Evolutionary conservation across 2,329 filamentous ascomycete genomes (phyloP).

Genomic region (Aspergillus brunneoviolaceus): DNA sequence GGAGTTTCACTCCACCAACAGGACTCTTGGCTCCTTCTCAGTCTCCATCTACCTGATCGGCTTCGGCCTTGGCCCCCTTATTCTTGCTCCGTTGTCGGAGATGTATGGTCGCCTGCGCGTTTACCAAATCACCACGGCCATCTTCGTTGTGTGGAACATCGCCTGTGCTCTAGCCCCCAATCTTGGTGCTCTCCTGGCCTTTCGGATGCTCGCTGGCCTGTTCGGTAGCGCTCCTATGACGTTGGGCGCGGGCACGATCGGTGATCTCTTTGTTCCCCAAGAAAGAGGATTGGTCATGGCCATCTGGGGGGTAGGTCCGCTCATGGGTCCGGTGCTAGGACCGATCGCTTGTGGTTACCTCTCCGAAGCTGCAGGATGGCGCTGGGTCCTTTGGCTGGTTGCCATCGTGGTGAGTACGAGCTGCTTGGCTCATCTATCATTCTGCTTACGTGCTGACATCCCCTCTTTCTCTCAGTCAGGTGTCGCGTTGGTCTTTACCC

Average conservation of each 20-base stretch:
- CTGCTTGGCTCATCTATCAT: conserved; percentile 21
- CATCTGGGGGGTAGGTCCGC: conserved; percentile 49
- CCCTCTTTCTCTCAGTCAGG: conserved; percentile 16
- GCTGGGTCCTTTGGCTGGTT: conserved; percentile 28
- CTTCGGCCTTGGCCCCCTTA: conserved; percentile 39
- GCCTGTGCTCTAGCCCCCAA: conserved; percentile 54
- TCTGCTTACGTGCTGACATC: conserved; percentile 25
- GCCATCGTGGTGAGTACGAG: conserved; percentile 27
- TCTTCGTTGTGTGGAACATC: conserved; percentile 59
- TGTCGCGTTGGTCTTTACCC: not conserved
- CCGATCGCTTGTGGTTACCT: conserved; percentile 46
- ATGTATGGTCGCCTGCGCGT: conserved; percentile 47
- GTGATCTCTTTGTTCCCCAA: conserved; percentile 49
- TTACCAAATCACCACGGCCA: conserved; percentile 54
- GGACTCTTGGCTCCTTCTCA: conserved; percentile 50
- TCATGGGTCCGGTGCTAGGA: conserved; percentile 52
- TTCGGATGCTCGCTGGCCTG: conserved; percentile 44
- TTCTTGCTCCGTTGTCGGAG: conserved; percentile 33
- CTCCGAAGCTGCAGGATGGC: conserved; percentile 43
- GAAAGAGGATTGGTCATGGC: conserved; percentile 51
- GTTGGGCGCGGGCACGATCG: conserved; percentile 52
- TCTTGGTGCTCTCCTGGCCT: conserved; percentile 31
- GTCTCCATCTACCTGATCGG: conserved; percentile 53
- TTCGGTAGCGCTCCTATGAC: conserved; percentile 45
- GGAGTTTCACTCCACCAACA: conserved; percentile 51